Percentiles rank a stretch among this genome's conserved stretches.
Evolutionary conservation across 2,329 filamentous ascomycete genomes (phyloP).

Genomic region (Simplicillium sp.): DNA sequence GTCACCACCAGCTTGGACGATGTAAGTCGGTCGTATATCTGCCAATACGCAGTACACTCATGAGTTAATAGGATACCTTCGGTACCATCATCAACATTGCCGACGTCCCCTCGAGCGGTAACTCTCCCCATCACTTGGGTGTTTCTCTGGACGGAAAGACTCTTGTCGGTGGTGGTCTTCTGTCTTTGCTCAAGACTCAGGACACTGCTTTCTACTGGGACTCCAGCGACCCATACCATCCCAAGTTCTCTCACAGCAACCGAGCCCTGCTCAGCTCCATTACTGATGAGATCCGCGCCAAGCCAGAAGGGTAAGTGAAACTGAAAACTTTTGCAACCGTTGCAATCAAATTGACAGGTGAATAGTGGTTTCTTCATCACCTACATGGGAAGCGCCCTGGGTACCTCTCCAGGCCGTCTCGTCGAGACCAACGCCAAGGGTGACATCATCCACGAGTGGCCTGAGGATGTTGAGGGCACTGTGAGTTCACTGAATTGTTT

Average conservation of each 20-base stretch:
- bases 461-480: slow-evolving; percentile 41
- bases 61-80: slow-evolving; percentile 40
- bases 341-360: background rate
- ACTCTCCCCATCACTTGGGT: slow-evolving; percentile 51
- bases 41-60: background rate
- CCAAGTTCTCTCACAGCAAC: slow-evolving; percentile 50
- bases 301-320: slow-evolving; percentile 40
- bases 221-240: slow-evolving; percentile 45
- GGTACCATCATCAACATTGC: slow-evolving; percentile 48
- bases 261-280: slow-evolving; percentile 49
- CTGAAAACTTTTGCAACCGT: too few species aligned
- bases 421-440: slow-evolving; percentile 50
- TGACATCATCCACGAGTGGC: slow-evolving; percentile 54
- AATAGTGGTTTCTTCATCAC: slow-evolving; percentile 47
- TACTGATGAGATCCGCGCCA: slow-evolving; percentile 52
- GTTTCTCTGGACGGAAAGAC: slow-evolving; percentile 46
- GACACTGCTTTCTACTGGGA: slow-evolving; percentile 57
- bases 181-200: slow-evolving; percentile 50
- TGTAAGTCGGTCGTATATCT: slow-evolving; percentile 18
- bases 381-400: slow-evolving; percentile 50
- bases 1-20: slow-evolving; percentile 50
- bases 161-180: slow-evolving; percentile 45
- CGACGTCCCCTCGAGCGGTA: slow-evolving; percentile 49
- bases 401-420: slow-evolving; percentile 48
- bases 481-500: slow-evolving; percentile 1